Evolutionary conservation across 306 rosid species (phyloP).

Genomic region (Glycyrrhiza uralensis): DNA sequence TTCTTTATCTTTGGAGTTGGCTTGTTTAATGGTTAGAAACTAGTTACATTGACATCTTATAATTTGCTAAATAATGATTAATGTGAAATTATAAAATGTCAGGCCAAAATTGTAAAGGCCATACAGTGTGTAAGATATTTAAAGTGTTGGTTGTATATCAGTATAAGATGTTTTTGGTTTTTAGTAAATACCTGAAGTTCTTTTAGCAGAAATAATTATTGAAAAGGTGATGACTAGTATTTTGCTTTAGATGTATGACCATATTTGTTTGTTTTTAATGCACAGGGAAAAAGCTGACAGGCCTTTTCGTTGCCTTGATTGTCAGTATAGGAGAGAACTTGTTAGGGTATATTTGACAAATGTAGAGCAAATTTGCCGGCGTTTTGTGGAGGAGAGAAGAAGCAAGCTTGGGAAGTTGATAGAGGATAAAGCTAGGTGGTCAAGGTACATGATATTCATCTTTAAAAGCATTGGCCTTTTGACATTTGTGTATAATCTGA

Average conservation of each 20-base stretch:
- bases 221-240: background rate
- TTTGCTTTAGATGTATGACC: conserved; percentile 20
- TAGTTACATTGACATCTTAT: background rate
- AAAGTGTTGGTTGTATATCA: background rate
- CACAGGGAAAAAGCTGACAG: conserved; percentile 93
- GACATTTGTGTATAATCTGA: background rate
- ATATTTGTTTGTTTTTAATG: conserved; percentile 27
- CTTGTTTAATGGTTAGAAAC: background rate
- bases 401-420: conserved; percentile 87
- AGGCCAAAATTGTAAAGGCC: too few relatives aligned
- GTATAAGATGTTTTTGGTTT: background rate
- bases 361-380: conserved; percentile 97
- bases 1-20: background rate
- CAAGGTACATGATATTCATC: conserved; percentile 59
- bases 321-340: conserved; percentile 99
- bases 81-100: too few relatives aligned
- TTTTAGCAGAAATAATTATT: background rate
- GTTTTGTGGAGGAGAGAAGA: conserved; percentile 95
- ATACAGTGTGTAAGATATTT: too few relatives aligned
- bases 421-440: conserved; percentile 96
- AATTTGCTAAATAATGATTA: background rate
- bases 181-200: background rate
- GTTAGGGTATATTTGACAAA: conserved; percentile 97
- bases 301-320: conserved; percentile 98
- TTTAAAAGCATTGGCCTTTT: background rate